Conservation (phyloP, 2,329 filamentous ascomycete genomes). For the Fusarium scirpi region DNA sequence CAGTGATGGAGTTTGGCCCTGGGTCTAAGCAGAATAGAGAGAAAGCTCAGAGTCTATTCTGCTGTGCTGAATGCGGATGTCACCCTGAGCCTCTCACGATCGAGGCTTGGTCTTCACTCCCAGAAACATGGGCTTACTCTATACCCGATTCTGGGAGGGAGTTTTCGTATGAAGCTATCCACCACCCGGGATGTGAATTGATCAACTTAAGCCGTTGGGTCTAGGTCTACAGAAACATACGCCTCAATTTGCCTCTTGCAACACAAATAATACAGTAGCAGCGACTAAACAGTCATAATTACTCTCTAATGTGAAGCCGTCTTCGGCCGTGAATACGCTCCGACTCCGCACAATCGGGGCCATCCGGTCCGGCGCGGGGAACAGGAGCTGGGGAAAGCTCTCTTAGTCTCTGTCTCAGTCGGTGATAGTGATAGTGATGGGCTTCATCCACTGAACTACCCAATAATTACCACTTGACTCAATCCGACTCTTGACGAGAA, state of each 20-base stretch:
- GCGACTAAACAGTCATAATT: background rate
- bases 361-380: slow-evolving; percentile 26
- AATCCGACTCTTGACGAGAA: slow-evolving; percentile 20
- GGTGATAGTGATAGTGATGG: background rate
- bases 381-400: slow-evolving; percentile 22
- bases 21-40: slow-evolving; percentile 5
- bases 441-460: background rate
- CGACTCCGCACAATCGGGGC: slow-evolving; percentile 31
- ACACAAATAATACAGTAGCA: slow-evolving; percentile 1
- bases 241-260: slow-evolving; percentile 35
- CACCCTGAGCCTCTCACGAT: slow-evolving; percentile 11
- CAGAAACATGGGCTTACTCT: slow-evolving; percentile 3
- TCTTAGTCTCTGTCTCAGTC: slow-evolving; percentile 3
- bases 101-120: slow-evolving; percentile 10
- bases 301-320: slow-evolving; percentile 6
- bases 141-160: slow-evolving; percentile 31
- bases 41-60: slow-evolving; percentile 23
- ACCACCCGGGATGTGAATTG: slow-evolving; percentile 39
- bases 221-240: slow-evolving; percentile 3
- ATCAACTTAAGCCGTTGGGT: slow-evolving; percentile 27
- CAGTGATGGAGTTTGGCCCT: slow-evolving; percentile 10
- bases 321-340: slow-evolving; percentile 24
- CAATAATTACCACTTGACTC: background rate
- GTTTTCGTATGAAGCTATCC: slow-evolving; percentile 35
- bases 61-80: slow-evolving; percentile 34